Percentiles rank a stretch among this genome's conserved stretches.
Conservation (phyloP, 768 basidiomycete genomes). For the Candolleomyces efflorescens region DNA sequence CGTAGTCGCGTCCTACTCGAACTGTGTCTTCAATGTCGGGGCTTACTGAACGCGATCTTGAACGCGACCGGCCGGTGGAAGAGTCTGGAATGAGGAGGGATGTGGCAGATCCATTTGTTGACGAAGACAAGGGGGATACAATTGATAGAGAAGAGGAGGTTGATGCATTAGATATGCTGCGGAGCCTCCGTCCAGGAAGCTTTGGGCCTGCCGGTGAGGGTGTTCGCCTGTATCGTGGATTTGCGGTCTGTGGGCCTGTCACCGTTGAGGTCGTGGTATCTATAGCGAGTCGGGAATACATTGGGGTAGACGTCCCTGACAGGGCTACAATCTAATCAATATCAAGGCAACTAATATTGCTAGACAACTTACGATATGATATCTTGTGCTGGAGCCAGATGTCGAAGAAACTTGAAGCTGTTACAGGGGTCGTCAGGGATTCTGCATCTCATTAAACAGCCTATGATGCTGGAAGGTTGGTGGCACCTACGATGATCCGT, state of each 20-base stretch:
- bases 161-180: slow-evolving; percentile 54
- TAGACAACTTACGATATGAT: not conserved
- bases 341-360: not conserved
- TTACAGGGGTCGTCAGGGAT: too few species aligned
- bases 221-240: slow-evolving; percentile 23
- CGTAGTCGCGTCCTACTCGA: slow-evolving; percentile 59
- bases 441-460: too few species aligned
- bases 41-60: slow-evolving; percentile 29
- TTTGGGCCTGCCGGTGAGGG: slow-evolving; percentile 31
- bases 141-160: slow-evolving; percentile 53
- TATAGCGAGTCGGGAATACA: slow-evolving; percentile 48
- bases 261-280: slow-evolving; percentile 38
- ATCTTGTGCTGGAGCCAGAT: too few species aligned
- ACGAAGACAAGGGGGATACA: slow-evolving; percentile 49
- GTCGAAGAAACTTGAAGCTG: too few species aligned
- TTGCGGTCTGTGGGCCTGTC: slow-evolving; percentile 27
- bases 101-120: slow-evolving; percentile 50
- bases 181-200: slow-evolving; percentile 29
- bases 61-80: slow-evolving; percentile 13
- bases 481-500: not conserved
- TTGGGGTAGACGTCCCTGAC: slow-evolving; percentile 14
- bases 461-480: too few species aligned
- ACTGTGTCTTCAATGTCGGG: slow-evolving; percentile 49
- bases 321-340: not conserved
- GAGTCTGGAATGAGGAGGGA: slow-evolving; percentile 40